phyloP scores from a whole-genome alignment of 495 filamentous ascomycete species.

The Xylaria sp. region DNA sequence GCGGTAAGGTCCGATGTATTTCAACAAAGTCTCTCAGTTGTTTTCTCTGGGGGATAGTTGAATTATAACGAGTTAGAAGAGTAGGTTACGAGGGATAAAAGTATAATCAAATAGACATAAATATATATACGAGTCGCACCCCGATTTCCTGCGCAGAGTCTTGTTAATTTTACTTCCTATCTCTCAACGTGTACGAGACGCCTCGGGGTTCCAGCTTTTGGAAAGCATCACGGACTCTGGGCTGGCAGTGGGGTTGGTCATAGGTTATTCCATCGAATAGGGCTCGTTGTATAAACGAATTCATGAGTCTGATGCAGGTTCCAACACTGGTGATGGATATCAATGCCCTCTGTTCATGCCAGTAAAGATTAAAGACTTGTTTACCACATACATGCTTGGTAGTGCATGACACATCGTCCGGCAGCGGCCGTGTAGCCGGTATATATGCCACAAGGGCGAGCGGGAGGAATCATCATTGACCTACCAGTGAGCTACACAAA shows the following conservation, averaged over 20 bases:
- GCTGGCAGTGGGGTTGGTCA: background rate
- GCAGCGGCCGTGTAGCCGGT: background rate
- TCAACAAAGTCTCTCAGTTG: background rate
- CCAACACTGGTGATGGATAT: background rate
- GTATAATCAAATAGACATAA: slow-evolving; percentile 17
- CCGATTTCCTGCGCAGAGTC: background rate
- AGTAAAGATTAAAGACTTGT: background rate
- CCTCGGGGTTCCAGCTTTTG: background rate
- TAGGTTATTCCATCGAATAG: background rate
- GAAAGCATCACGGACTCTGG: background rate
- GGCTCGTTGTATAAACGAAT: background rate
- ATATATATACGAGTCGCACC: slow-evolving; percentile 13
- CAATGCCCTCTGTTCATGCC: background rate
- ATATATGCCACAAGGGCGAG: slow-evolving; percentile 7
- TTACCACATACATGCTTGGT: background rate
- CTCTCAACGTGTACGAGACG: background rate
- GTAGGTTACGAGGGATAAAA: background rate
- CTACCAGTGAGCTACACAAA: slow-evolving; percentile 22
- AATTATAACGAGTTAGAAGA: background rate
- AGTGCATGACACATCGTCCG: background rate
- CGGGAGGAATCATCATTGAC: background rate
- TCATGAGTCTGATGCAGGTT: background rate
- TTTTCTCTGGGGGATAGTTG: background rate
- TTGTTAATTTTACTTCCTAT: background rate
- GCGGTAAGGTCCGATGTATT: background rate